Conservation (phyloP, 352 stramenopile species). For the Plasmopara viticola region DNA sequence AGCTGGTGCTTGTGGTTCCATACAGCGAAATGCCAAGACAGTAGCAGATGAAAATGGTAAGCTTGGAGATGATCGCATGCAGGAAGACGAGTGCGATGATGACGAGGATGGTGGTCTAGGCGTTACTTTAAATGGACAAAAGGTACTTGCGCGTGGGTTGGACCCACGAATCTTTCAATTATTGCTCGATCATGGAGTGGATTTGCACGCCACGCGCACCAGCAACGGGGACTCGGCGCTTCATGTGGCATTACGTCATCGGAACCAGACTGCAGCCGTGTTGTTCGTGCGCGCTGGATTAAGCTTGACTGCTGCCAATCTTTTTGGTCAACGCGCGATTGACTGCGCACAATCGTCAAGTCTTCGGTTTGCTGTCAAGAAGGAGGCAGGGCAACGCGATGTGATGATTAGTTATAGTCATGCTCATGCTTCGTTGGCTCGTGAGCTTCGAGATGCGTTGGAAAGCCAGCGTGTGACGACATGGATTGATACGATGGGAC, state of each 20-base stretch:
- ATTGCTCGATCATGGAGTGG: slow-evolving; percentile 39
- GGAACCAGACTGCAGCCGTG: slow-evolving; percentile 61
- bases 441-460: slow-evolving; percentile 59
- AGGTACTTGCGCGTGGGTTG: slow-evolving; percentile 28
- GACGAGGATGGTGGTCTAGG: slow-evolving; percentile 22
- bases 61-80: slow-evolving; percentile 15
- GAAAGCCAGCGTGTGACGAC: slow-evolving; percentile 71
- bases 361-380: slow-evolving; percentile 80
- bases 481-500: slow-evolving; percentile 84
- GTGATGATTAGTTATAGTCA: slow-evolving; percentile 88
- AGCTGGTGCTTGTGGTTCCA: slow-evolving; percentile 33
- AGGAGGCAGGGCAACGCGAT: slow-evolving; percentile 71
- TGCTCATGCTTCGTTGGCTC: slow-evolving; percentile 57
- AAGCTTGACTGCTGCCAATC: slow-evolving; percentile 55
- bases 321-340: slow-evolving; percentile 58
- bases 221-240: slow-evolving; percentile 69
- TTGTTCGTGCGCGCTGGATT: slow-evolving; percentile 65
- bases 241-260: slow-evolving; percentile 62
- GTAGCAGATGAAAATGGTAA: slow-evolving; percentile 19
- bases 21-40: slow-evolving; percentile 20
- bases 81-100: slow-evolving; percentile 21
- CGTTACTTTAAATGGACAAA: slow-evolving; percentile 16
- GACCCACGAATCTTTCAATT: slow-evolving; percentile 52
- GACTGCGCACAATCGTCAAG: slow-evolving; percentile 61
- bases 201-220: slow-evolving; percentile 47